Percentiles rank a stretch among this genome's conserved stretches.
phyloP scores from a whole-genome alignment of 495 filamentous ascomycete species.

The Trypethelium eluteriae region DNA sequence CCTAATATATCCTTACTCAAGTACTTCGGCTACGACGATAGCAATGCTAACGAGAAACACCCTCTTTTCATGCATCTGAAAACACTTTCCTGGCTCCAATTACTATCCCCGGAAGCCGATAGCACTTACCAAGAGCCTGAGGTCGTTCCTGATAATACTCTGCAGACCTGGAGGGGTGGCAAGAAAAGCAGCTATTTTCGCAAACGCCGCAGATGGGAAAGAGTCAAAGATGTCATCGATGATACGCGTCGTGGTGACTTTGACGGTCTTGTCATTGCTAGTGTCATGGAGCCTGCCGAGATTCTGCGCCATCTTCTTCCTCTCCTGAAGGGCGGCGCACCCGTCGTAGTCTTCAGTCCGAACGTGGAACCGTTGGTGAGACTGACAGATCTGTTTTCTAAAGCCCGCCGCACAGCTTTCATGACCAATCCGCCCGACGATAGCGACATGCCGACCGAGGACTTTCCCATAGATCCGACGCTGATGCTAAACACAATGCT shows the following conservation, averaged over 20 bases:
- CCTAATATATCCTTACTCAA: conserved; percentile 79
- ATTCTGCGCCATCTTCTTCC: conserved; percentile 68
- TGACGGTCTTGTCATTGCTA: conserved; percentile 73
- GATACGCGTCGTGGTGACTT: conserved; percentile 67
- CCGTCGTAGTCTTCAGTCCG: conserved; percentile 76
- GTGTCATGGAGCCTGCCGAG: conserved; percentile 67
- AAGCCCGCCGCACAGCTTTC: conserved; percentile 66
- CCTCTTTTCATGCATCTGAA: conserved; percentile 76
- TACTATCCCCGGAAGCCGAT: conserved; percentile 67
- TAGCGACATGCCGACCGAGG: conserved; percentile 42
- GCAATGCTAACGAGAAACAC: conserved; percentile 59
- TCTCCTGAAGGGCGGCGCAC: conserved; percentile 71
- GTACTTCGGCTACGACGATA: conserved; percentile 74
- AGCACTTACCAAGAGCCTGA: conserved; percentile 58
- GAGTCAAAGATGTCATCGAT: conserved; percentile 58
- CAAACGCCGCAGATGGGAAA: conserved; percentile 75
- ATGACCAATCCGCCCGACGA: conserved; percentile 32
- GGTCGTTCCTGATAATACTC: conserved; percentile 42
- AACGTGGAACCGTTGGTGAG: conserved; percentile 66
- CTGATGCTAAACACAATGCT: conserved; percentile 69
- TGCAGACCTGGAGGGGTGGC: conserved; percentile 62
- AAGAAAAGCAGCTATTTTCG: conserved; percentile 74
- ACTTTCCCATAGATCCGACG: conserved; percentile 78
- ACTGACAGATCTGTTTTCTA: conserved; percentile 72
- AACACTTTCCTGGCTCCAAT: conserved; percentile 80